phyloP scores from a whole-genome alignment of 805 yeast species.

The Kregervanrija pseudodelftensis region DNA sequence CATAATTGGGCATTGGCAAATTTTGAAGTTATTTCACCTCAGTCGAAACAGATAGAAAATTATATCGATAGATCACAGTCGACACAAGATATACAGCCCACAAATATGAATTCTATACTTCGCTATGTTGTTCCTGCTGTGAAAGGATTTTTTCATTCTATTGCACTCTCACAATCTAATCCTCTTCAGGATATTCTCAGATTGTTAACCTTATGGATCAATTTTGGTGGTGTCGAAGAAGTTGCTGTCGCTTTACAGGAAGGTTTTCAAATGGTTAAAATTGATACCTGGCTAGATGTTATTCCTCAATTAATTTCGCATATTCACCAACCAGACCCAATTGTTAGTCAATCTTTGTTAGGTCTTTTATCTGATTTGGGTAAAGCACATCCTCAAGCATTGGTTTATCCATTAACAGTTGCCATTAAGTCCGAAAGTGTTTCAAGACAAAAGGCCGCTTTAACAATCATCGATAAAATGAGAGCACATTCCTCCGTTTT shows the following conservation, averaged over 20 bases:
- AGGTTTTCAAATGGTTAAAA: slow-evolving; percentile 81
- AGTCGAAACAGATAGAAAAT: slow-evolving; percentile 20
- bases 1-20: slow-evolving; percentile 99
- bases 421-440: slow-evolving; percentile 91
- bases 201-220: slow-evolving; percentile 88
- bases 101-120: slow-evolving; percentile 53
- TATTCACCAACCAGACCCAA: slow-evolving; percentile 88
- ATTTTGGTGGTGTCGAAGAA: slow-evolving; percentile 88
- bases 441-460: slow-evolving; percentile 85
- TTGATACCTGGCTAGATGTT: slow-evolving; percentile 93
- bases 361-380: slow-evolving; percentile 83
- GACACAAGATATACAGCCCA: slow-evolving; percentile 16
- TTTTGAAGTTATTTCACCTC: slow-evolving; percentile 82
- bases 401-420: slow-evolving; percentile 91
- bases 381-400: slow-evolving; percentile 93
- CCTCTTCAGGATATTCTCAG: slow-evolving; percentile 91
- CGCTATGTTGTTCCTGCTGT: slow-evolving; percentile 95
- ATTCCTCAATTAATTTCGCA: slow-evolving; percentile 93
- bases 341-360: slow-evolving; percentile 72
- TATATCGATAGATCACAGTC: slow-evolving; percentile 9
- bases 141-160: slow-evolving; percentile 91
- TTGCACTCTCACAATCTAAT: slow-evolving; percentile 76
- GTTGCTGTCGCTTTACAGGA: slow-evolving; percentile 87
- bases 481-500: slow-evolving; percentile 74
- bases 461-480: slow-evolving; percentile 87